These are phyloP conservation scores for Nakazawaea anatomiae DNA, from an alignment of 805 yeast species.

Conservation along the genomic window DNA sequence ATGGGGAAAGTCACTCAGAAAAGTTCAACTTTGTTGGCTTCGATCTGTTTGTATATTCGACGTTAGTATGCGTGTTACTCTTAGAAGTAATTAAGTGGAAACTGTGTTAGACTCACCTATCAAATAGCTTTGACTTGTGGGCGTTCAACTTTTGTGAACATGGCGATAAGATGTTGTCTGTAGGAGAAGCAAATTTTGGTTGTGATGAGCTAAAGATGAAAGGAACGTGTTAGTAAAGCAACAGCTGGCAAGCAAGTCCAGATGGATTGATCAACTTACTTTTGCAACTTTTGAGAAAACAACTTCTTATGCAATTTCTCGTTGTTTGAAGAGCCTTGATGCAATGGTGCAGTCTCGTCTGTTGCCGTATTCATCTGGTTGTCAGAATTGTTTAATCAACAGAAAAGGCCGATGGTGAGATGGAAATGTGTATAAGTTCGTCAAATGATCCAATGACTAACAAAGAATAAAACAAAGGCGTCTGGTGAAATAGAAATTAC, in stretches of 20 bases:
- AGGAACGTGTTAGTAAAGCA: background rate
- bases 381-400: too few relatives aligned
- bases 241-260: too few relatives aligned
- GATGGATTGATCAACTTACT: background rate
- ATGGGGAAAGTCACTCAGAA: conserved; percentile 7
- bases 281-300: background rate
- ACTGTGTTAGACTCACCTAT: conserved; percentile 21
- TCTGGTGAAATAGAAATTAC: too few relatives aligned
- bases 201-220: background rate
- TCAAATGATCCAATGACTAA: too few relatives aligned
- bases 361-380: background rate
- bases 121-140: conserved; percentile 35
- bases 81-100: too few relatives aligned
- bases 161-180: conserved; percentile 54
- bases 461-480: too few relatives aligned
- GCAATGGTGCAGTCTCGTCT: background rate
- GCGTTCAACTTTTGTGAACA: conserved; percentile 49
- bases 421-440: too few relatives aligned
- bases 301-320: conserved; percentile 4
- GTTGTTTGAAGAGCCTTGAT: background rate
- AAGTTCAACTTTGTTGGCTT: conserved; percentile 21
- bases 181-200: conserved; percentile 41
- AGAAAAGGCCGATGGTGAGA: too few relatives aligned
- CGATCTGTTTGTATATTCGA: conserved; percentile 3
- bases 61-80: background rate